Evolutionary conservation across 2,329 filamentous ascomycete genomes (phyloP), one percentile per base, ranked within the genome.

Genomic region (Verruconis gallopava): DNA sequence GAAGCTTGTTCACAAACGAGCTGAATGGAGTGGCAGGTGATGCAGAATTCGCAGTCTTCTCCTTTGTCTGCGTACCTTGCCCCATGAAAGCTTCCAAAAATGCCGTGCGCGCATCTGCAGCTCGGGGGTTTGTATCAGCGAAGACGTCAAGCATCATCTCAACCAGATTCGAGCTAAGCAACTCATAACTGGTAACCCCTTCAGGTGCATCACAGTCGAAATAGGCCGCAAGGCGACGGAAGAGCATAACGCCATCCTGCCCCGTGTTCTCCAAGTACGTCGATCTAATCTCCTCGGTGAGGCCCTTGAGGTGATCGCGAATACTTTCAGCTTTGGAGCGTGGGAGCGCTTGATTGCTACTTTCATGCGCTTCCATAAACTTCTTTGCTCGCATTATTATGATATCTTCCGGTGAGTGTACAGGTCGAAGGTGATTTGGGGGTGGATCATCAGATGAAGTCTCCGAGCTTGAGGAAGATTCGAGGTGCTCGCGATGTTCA

Each of bases 41-140:
- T 43, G 81, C 75, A 11, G 70, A 71, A 22, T 70, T 77, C 3
- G 75, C 72, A 13, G 76, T 79, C 55, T 73, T 81, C 12, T 77
- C 71, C 51, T 75, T 80, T 47, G 57, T 59, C 15, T 65, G 61
- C 38, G 81, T 74, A 22, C 69, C 72, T 35, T 77, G 72, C 37
- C 81, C 77, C 86, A 96, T 94, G 62, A 98, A 98, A 3, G 89
- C 79, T 54, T 93, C 80, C 11, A 96, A 68, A 57, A 98, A 96
- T 13, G 82, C 78, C 2, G 84, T 77, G 50, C 86, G 80, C 33
- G 88, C 85, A 46, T 79, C 71, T 28, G 55, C 50, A 32, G 59
- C 61, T n/a, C 58, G 55, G 22, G 56, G 44, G 43, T 77, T 72
- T 49, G 83, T 72, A 46, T 82, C 79, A 51, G 79, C 83, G 55